These are phyloP conservation scores for Aspergillus fischeri DNA, from an alignment of 2,329 filamentous ascomycete species.

Conservation along the genomic window DNA sequence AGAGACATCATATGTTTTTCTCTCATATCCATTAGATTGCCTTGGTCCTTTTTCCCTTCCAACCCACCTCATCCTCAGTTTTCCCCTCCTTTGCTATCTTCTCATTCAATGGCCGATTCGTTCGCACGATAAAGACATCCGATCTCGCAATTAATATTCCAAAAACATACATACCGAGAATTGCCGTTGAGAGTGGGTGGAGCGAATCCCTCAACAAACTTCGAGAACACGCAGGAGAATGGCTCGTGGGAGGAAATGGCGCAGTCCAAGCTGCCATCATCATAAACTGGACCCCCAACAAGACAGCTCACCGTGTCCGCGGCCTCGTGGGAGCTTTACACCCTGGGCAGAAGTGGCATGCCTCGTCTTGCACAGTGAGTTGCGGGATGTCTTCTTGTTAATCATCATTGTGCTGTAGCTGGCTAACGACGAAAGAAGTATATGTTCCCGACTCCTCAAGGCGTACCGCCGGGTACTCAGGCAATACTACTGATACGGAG, in stretches of 20 bases:
- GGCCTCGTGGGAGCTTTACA: neutral
- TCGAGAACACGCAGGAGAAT: neutral
- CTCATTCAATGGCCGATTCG: too few relatives aligned
- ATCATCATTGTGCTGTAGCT: neutral
- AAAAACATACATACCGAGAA: neutral
- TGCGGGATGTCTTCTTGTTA: neutral
- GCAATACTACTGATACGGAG: neutral
- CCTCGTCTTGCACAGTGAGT: neutral
- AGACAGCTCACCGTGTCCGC: neutral
- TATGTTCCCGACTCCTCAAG: neutral
- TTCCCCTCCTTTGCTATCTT: too few relatives aligned
- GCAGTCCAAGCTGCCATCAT: neutral
- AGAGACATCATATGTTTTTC: too few relatives aligned
- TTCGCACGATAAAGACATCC: too few relatives aligned
- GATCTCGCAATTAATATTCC: too few relatives aligned
- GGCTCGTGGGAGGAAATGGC: neutral
- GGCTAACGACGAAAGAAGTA: neutral
- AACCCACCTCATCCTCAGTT: too few relatives aligned
- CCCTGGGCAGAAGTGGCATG: neutral
- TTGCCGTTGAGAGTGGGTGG: neutral
- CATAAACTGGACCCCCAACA: neutral
- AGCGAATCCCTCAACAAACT: neutral
- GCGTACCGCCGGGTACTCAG: neutral
- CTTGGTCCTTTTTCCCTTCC: too few relatives aligned
- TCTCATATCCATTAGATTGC: too few relatives aligned